Evolutionary conservation across 2,329 filamentous ascomycete genomes (phyloP).

Genomic region (Colletotrichum sp.): DNA sequence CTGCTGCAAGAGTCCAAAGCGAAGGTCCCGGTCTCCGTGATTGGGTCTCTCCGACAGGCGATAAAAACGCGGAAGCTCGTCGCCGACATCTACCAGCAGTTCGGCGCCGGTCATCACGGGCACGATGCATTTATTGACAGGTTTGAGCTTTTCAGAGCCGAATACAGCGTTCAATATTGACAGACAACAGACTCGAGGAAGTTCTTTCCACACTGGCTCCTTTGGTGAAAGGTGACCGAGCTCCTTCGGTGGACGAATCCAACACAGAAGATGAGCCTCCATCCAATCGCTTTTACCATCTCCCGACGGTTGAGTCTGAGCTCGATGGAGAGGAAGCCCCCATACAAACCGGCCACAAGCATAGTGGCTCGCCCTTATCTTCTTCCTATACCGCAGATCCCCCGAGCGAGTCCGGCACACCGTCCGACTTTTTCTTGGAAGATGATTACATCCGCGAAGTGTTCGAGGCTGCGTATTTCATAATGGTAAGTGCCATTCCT

Average conservation of each 20-base stretch:
- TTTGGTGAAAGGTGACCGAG: not conserved
- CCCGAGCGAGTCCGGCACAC: not conserved
- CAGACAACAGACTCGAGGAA: not conserved
- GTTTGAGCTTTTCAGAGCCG: not conserved
- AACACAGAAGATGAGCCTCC: not conserved
- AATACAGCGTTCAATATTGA: no score
- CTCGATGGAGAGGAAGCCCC: not conserved
- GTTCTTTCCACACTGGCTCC: not conserved
- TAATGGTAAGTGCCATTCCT: not conserved
- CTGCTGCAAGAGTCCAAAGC: accelerated
- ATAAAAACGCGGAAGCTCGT: not conserved
- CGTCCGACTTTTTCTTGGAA: not conserved
- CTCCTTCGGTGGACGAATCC: not conserved
- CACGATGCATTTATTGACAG: not conserved
- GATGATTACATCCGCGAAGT: not conserved
- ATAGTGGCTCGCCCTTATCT: not conserved
- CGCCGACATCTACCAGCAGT: not conserved
- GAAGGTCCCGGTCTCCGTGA: accelerated
- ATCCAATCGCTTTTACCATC: not conserved
- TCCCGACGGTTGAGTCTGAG: not conserved
- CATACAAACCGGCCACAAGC: not conserved
- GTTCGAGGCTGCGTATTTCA: not conserved
- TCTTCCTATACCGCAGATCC: not conserved
- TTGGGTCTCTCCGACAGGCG: accelerated
- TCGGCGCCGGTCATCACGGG: not conserved